phyloP scores from a whole-genome alignment of 1,284 basidiomycete species.

The Microbotryum violaceum region DNA sequence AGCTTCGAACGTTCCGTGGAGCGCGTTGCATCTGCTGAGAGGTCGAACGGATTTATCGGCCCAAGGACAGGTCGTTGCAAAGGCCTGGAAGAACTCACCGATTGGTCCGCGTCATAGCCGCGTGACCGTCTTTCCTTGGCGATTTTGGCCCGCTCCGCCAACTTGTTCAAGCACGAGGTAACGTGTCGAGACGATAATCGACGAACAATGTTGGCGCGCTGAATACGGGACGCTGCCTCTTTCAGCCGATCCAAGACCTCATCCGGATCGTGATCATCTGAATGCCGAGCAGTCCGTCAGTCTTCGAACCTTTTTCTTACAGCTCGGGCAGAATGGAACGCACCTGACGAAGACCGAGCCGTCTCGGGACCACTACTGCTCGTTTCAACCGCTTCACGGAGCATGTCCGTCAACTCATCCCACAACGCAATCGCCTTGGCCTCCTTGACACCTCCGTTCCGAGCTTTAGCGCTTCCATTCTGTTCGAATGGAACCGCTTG shows the following conservation, averaged over 20 bases:
- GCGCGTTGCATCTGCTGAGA: not conserved
- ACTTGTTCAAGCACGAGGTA: slow-evolving; percentile 1
- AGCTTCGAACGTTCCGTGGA: slow-evolving; percentile 66
- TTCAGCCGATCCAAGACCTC: slow-evolving; percentile 59
- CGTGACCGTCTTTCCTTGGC: slow-evolving; percentile 50
- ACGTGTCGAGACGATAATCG: slow-evolving; percentile 7
- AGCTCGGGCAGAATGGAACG: not conserved
- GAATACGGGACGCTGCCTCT: slow-evolving; percentile 39
- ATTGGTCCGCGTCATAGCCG: slow-evolving; percentile 34
- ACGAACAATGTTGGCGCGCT: slow-evolving; percentile 23
- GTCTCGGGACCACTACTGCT: not conserved
- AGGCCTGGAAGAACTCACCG: slow-evolving; percentile 58
- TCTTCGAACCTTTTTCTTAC: not conserved
- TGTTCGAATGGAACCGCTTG: not conserved
- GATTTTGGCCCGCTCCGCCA: slow-evolving; percentile 49
- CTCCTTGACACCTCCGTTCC: slow-evolving; percentile 12
- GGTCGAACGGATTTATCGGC: slow-evolving; percentile 1
- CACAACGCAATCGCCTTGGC: slow-evolving; percentile 16
- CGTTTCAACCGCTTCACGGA: slow-evolving; percentile 19
- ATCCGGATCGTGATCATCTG: slow-evolving; percentile 54
- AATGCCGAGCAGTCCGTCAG: not conserved
- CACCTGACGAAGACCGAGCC: not conserved
- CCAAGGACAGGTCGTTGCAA: slow-evolving; percentile 42
- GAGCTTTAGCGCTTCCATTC: slow-evolving; percentile 19
- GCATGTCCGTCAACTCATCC: slow-evolving; percentile 24